These are phyloP conservation scores for Pseudogymnoascus sp. DNA, from an alignment of 2,329 filamentous ascomycete genomes.

Conservation along the genomic window DNA sequence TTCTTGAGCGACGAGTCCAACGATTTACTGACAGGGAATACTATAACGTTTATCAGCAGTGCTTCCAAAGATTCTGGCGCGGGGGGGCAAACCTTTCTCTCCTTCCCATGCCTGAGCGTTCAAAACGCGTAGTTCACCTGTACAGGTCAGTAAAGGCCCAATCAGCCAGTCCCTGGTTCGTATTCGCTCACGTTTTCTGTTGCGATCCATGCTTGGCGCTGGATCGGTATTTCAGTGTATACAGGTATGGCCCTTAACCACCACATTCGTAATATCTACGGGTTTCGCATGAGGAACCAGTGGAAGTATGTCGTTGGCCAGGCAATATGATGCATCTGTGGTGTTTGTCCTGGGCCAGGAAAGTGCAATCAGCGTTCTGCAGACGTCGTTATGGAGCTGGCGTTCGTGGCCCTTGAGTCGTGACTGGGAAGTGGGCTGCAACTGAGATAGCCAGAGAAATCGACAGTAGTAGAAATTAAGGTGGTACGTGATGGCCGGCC, in stretches of 20 bases:
- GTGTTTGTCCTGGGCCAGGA: conserved; percentile 11
- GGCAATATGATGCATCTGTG: conserved; percentile 29
- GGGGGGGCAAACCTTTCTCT: conserved; percentile 60
- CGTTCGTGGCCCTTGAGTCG: background rate
- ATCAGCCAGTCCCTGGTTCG: background rate
- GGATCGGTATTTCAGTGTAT: conserved; percentile 19
- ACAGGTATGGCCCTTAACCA: conserved; percentile 23
- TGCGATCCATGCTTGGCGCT: conserved; percentile 50
- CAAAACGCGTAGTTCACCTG: conserved; percentile 83
- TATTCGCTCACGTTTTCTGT: conserved; percentile 49
- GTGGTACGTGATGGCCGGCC: background rate
- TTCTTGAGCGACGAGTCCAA: conserved; percentile 96
- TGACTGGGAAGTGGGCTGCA: background rate
- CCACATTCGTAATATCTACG: conserved; percentile 29
- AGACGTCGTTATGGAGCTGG: conserved; percentile 6
- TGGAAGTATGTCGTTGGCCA: conserved; percentile 24
- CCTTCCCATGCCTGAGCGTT: conserved; percentile 86
- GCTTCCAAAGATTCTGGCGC: background rate
- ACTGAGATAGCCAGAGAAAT: conserved; percentile 3
- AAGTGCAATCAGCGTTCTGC: background rate
- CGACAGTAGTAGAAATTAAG: conserved; percentile 4
- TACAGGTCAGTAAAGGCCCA: conserved; percentile 7
- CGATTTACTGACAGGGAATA: conserved; percentile 67
- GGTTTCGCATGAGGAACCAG: conserved; percentile 25
- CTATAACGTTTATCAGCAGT: conserved; percentile 34